A percentile compares a stretch with the other conserved stretches of the same genome.
phyloP scores from a whole-genome alignment of 495 filamentous ascomycete genomes.

The Lentithecium fluviatile region DNA sequence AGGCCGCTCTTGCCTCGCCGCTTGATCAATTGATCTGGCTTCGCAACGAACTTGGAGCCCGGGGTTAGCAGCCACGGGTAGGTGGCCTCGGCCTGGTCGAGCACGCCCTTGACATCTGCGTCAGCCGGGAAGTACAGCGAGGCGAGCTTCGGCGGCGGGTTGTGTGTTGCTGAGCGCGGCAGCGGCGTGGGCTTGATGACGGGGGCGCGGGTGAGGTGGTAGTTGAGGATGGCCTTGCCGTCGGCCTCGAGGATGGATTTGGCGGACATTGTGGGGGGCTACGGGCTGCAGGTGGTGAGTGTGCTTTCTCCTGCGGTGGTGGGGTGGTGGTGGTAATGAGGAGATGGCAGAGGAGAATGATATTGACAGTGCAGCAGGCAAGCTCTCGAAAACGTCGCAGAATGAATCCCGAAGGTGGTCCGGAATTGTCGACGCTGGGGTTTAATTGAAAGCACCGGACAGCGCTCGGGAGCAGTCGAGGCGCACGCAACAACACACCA shows the following conservation, averaged over 20 bases:
- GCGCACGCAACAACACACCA: neutral
- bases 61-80: conserved; percentile 88
- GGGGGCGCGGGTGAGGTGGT: conserved; percentile 97
- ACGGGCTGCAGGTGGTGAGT: conserved; percentile 12
- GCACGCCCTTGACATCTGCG: conserved; percentile 74
- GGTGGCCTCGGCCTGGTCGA: conserved; percentile 90
- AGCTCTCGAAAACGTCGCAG: neutral
- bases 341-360: conserved; percentile 4
- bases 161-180: conserved; percentile 80
- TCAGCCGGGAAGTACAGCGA: conserved; percentile 92
- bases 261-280: conserved; percentile 68
- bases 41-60: conserved; percentile 92
- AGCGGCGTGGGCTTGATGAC: conserved; percentile 98
- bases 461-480: conserved; percentile 11
- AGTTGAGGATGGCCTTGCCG: conserved; percentile 99
- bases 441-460: conserved; percentile 13
- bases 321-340: neutral
- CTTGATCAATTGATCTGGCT: conserved; percentile 99
- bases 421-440: conserved; percentile 2
- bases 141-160: conserved; percentile 84
- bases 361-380: conserved; percentile 13
- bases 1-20: conserved; percentile 97
- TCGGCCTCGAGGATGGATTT: conserved; percentile 98
- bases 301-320: neutral
- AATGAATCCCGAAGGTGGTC: conserved; percentile 13